phyloP scores from a whole-genome alignment of 2,329 filamentous ascomycete genomes.

The Teratosphaeria destructans region DNA sequence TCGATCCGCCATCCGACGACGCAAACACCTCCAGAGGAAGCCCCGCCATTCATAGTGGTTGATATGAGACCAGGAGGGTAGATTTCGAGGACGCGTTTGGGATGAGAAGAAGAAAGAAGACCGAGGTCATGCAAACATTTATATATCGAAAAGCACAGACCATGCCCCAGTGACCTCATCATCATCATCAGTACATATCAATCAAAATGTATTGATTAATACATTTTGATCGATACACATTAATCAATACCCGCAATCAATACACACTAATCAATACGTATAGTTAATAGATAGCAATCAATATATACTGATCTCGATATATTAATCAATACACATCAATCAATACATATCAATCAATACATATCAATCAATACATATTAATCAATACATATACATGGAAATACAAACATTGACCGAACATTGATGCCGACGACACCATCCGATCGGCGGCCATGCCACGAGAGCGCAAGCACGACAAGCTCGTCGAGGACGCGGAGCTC shows the following conservation, averaged over 20 bases:
- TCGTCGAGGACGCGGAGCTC: slow-evolving; percentile 54
- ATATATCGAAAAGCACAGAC: not conserved
- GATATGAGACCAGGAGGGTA: not conserved
- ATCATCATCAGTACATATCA: no score
- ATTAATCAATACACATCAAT: no score
- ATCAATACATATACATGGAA: no score
- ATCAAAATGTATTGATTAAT: no score
- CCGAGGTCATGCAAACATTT: not conserved
- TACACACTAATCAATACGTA: not conserved
- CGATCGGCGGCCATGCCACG: not conserved
- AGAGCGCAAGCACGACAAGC: slow-evolving; percentile 21
- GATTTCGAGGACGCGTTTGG: not conserved
- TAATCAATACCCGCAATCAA: not conserved
- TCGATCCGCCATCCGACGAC: not conserved
- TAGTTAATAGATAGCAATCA: no score
- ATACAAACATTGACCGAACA: not conserved
- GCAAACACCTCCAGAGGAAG: not conserved
- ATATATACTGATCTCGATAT: no score
- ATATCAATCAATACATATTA: no score
- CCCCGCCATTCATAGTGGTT: not conserved
- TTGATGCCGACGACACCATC: not conserved
- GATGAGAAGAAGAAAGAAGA: not conserved
- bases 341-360: no score
- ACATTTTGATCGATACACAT: no score
- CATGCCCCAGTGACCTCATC: not conserved